These are phyloP conservation scores for Suillus occidentalis DNA, from an alignment of 768 basidiomycete genomes.

Conservation along the genomic window DNA sequence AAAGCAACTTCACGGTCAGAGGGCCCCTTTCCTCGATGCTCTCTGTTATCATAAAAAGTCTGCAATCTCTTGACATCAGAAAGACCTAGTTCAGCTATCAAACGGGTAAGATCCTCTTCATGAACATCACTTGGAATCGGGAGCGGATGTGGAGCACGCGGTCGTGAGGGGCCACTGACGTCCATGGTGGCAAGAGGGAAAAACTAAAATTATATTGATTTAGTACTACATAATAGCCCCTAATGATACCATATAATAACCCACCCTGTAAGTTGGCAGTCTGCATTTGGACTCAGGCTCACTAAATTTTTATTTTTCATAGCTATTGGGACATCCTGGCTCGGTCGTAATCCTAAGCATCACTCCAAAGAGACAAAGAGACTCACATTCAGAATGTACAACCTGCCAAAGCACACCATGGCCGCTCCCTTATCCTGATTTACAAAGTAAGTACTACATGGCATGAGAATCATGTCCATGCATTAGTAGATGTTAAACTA, in stretches of 20 bases:
- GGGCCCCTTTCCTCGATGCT: conserved; percentile 5
- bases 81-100: conserved; percentile 19
- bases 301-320: too few species aligned
- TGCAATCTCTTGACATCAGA: conserved; percentile 21
- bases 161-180: conserved; percentile 26
- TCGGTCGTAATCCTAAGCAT: too few species aligned
- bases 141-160: not conserved
- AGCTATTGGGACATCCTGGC: too few species aligned
- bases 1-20: conserved; percentile 27
- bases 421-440: too few species aligned
- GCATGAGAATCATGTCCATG: too few species aligned
- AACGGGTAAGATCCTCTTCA: conserved; percentile 23
- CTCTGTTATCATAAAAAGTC: conserved; percentile 8
- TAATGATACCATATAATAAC: not conserved
- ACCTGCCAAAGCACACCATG: too few species aligned
- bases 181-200: conserved; percentile 17
- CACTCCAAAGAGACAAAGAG: too few species aligned
- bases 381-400: too few species aligned
- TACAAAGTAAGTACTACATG: too few species aligned
- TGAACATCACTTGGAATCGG: conserved; percentile 19
- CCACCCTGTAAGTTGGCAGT: too few species aligned
- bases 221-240: not conserved
- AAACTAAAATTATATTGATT: not conserved
- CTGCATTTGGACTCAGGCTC: too few species aligned
- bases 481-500: too few species aligned